phyloP scores from a whole-genome alignment of 2,329 filamentous ascomycete species.

The Didymella arachidicola region DNA sequence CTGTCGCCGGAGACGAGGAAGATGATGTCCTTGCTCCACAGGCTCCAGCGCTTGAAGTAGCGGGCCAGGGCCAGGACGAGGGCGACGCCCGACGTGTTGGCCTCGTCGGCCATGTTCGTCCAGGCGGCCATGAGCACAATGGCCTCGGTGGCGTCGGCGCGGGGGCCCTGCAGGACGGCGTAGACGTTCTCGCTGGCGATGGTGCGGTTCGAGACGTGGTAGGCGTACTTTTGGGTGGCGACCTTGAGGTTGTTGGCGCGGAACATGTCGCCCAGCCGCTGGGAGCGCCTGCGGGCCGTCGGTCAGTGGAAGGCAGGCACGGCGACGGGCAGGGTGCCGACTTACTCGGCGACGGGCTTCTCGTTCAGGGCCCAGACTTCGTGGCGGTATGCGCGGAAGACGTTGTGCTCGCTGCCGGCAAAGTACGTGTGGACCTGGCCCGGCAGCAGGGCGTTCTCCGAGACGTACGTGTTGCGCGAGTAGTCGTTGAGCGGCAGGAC shows the following conservation, averaged over 20 bases:
- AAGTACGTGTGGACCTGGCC: conserved; percentile 99
- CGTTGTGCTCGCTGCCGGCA: conserved; percentile 91
- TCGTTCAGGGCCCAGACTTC: conserved; percentile 73
- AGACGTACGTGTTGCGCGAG: conserved; percentile 92
- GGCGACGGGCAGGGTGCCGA: not conserved
- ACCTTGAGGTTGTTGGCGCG: conserved; percentile 83
- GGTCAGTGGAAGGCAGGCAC: conserved; percentile 10
- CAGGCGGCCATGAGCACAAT: conserved; percentile 92
- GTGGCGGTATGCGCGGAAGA: conserved; percentile 87
- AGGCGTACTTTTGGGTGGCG: conserved; percentile 86
- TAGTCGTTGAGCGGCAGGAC: conserved; percentile 90
- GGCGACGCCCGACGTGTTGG: conserved; percentile 88
- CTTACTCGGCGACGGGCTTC: conserved; percentile 50
- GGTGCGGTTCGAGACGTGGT: conserved; percentile 76
- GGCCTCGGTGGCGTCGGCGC: conserved; percentile 95
- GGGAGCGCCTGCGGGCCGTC: conserved; percentile 58
- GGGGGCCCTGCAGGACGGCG: conserved; percentile 88
- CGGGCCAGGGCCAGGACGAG: conserved; percentile 85
- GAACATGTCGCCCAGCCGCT: conserved; percentile 78
- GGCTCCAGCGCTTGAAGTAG: conserved; percentile 97
- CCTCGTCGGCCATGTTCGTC: conserved; percentile 77
- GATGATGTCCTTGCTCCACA: conserved; percentile 99
- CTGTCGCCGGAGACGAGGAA: conserved; percentile 89
- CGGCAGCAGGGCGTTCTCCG: conserved; percentile 93
- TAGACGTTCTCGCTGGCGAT: conserved; percentile 90